phyloP scores from a whole-genome alignment of 2,329 filamentous ascomycete species.

The Bimuria novae-zelandiae region DNA sequence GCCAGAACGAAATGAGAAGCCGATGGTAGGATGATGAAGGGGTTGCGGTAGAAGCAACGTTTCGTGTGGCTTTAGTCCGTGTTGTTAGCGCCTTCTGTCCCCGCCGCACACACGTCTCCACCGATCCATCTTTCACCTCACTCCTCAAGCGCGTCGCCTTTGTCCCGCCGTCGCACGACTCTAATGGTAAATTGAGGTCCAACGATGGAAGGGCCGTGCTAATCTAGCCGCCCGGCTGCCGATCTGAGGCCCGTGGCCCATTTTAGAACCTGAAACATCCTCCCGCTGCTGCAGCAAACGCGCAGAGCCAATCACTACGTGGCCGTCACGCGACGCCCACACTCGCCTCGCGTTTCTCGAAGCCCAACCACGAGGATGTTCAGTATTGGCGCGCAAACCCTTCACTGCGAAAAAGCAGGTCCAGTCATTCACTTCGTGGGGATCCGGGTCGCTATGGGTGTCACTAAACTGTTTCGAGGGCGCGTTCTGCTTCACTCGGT shows the following conservation, averaged over 20 bases:
- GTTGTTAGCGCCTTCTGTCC: neutral
- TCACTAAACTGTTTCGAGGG: slow-evolving; percentile 27
- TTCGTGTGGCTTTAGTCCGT: neutral
- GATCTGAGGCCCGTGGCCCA: slow-evolving; percentile 27
- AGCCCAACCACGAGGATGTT: slow-evolving; percentile 19
- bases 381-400: slow-evolving; percentile 21
- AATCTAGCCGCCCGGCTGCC: slow-evolving; percentile 35
- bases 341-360: slow-evolving; percentile 32
- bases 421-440: slow-evolving; percentile 21
- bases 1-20: too few relatives aligned
- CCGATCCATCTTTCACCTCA: neutral
- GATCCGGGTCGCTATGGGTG: slow-evolving; percentile 17
- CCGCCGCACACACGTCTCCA: too few relatives aligned
- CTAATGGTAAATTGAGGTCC: neutral
- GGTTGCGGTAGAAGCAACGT: neutral
- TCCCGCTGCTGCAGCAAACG: slow-evolving; percentile 28
- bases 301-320: slow-evolving; percentile 42
- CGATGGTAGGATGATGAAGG: too few relatives aligned
- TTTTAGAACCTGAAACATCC: slow-evolving; percentile 40
- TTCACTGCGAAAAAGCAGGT: slow-evolving; percentile 19
- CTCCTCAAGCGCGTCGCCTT: neutral
- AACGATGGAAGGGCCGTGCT: slow-evolving; percentile 24
- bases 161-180: slow-evolving; percentile 7
- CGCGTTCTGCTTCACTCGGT: slow-evolving; percentile 35
- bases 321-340: slow-evolving; percentile 31